A percentile compares a stretch with the other conserved stretches of the same genome.
phyloP scores from a whole-genome alignment of 75 land plant species.

The Sequoiadendron giganteum region DNA sequence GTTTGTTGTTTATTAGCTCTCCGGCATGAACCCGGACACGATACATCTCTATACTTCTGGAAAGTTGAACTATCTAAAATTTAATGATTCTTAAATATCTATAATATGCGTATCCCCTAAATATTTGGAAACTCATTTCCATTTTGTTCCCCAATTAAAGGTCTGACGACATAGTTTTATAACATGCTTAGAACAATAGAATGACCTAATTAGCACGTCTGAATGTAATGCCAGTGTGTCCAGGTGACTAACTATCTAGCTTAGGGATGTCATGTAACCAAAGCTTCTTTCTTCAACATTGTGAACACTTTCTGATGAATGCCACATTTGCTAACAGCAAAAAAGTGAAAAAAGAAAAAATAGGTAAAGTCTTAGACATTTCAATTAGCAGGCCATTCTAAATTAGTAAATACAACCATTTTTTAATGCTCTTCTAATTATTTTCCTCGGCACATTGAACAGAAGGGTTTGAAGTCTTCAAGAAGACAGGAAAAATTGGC shows the following conservation, averaged over 20 bases:
- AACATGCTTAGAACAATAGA: not conserved
- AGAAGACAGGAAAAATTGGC: not conserved
- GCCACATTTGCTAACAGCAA: not conserved
- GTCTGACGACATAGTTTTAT: not conserved
- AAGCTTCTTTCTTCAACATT: not conserved
- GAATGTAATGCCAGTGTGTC: not conserved
- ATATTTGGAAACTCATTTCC: not conserved
- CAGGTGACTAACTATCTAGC: not conserved
- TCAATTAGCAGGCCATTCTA: too few species aligned
- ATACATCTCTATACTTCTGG: not conserved
- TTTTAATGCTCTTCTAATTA: not conserved
- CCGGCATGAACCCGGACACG: not conserved
- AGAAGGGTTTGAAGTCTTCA: not conserved
- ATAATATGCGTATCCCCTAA: not conserved
- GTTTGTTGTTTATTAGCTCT: not conserved
- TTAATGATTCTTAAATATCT: not conserved
- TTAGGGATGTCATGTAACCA: not conserved
- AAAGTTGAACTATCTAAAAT: not conserved
- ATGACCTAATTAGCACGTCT: not conserved
- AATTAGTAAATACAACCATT: not conserved
- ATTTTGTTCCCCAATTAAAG: not conserved
- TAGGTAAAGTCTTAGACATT: too few species aligned
- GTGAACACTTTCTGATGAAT: not conserved
- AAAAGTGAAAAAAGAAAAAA: not conserved
- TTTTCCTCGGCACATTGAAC: not conserved